These are phyloP conservation scores for Fusarium gaditjirri DNA, from an alignment of 2,329 filamentous ascomycete species.

Conservation along the genomic window DNA sequence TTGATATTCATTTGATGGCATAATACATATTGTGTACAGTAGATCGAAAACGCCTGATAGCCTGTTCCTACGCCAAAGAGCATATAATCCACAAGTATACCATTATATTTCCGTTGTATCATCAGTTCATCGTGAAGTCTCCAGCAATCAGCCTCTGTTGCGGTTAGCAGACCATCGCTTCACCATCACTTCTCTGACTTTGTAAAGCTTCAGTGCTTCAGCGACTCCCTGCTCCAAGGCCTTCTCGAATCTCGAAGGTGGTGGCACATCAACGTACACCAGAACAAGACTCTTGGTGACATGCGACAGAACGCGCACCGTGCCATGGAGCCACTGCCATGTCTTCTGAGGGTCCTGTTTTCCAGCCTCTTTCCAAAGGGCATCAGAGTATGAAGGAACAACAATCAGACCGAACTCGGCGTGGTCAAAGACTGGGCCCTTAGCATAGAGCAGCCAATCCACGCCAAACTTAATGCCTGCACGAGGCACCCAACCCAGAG, in stretches of 20 bases:
- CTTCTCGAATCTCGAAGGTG: slow-evolving; percentile 63
- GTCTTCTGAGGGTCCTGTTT: slow-evolving; percentile 61
- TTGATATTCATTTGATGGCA: not conserved
- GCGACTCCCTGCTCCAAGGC: slow-evolving; percentile 67
- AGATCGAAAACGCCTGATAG: slow-evolving; percentile 22
- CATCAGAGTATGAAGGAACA: slow-evolving; percentile 81
- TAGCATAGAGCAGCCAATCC: slow-evolving; percentile 93
- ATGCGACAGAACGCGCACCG: slow-evolving; percentile 89
- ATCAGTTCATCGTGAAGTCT: not conserved
- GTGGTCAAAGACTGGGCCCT: slow-evolving; percentile 93
- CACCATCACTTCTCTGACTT: slow-evolving; percentile 81
- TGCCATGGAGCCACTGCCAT: slow-evolving; percentile 88
- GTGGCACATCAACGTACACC: slow-evolving; percentile 90
- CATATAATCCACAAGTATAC: not conserved
- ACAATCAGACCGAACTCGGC: slow-evolving; percentile 92
- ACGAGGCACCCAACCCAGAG: slow-evolving; percentile 92
- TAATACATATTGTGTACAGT: slow-evolving; percentile 19
- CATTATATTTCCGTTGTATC: not conserved
- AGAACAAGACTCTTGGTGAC: slow-evolving; percentile 91
- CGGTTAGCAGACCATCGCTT: slow-evolving; percentile 88
- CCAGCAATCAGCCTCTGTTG: slow-evolving; percentile 55
- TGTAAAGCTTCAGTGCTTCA: slow-evolving; percentile 73
- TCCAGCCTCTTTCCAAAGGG: slow-evolving; percentile 73
- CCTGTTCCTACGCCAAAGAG: slow-evolving; percentile 4
- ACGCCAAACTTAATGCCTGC: slow-evolving; percentile 94